A percentile compares a stretch with the other conserved stretches of the same genome.
Conservation (phyloP, 169 alveolate genomes). For the Gregarina niphandrodes region DNA sequence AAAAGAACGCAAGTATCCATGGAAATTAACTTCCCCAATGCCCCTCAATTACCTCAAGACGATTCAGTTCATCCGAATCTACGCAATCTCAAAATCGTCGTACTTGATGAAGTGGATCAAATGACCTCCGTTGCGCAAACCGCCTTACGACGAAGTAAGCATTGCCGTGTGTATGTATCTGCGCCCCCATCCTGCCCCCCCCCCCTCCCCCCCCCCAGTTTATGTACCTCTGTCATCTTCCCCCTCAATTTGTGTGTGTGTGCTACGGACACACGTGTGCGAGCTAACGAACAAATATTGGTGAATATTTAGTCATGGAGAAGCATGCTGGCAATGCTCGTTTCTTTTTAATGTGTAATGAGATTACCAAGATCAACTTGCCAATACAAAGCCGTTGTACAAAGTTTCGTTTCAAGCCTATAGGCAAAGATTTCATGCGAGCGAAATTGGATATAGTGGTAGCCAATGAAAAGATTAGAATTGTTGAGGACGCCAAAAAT, state of each 20-base stretch:
- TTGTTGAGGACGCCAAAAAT: conserved; percentile 5
- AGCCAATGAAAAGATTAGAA: conserved; percentile 39
- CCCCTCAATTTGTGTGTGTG: background rate
- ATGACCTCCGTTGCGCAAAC: conserved; percentile 90
- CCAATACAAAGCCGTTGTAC: conserved; percentile 92
- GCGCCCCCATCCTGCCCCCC: background rate
- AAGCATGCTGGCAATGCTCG: conserved; percentile 77
- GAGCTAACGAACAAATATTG: no score
- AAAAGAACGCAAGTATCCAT: no score
- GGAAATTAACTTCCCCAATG: no score
- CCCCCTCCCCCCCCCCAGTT: background rate
- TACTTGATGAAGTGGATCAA: conserved; percentile 91
- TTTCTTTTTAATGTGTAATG: conserved; percentile 85
- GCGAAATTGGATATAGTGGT: conserved; percentile 55
- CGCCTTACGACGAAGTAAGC: conserved; percentile 73
- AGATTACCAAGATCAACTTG: conserved; percentile 77
- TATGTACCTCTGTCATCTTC: background rate
- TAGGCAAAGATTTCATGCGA: conserved; percentile 41
- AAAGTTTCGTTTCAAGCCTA: conserved; percentile 65
- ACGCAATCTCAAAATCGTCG: conserved; percentile 62
- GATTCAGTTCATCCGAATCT: no score
- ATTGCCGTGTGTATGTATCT: background rate
- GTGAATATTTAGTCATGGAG: conserved; percentile 85
- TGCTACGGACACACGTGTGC: no score
- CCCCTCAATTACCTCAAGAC: no score